Conservation (phyloP, 2,329 filamentous ascomycete genomes). For the Fusarium haematococcum region DNA sequence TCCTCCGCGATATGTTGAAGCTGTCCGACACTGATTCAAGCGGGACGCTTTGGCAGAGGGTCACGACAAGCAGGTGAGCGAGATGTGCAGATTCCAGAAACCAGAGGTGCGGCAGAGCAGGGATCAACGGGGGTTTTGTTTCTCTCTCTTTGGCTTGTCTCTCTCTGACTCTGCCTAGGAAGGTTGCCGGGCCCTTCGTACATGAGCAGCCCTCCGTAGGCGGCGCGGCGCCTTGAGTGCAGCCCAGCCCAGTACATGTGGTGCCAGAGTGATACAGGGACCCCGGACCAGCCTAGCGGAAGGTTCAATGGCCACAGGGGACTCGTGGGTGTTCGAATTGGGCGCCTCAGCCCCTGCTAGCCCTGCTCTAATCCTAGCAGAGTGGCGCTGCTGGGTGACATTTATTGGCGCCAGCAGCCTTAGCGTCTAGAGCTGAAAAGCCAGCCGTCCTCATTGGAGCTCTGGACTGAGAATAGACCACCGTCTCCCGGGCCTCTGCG, state of each 20-base stretch:
- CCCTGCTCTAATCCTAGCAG: slow-evolving; percentile 3
- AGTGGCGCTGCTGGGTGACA: slow-evolving; percentile 11
- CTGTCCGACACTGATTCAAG: slow-evolving; percentile 15
- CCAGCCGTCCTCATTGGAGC: slow-evolving; percentile 8
- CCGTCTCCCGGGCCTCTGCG: slow-evolving; percentile 8
- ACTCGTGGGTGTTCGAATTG: slow-evolving; percentile 14
- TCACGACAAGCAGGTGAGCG: slow-evolving; percentile 2
- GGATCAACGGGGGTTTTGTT: slow-evolving; percentile 35
- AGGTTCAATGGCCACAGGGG: slow-evolving; percentile 29
- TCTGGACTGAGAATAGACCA: slow-evolving; percentile 15
- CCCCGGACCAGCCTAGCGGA: slow-evolving; percentile 12
- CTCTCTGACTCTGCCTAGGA: slow-evolving; percentile 10
- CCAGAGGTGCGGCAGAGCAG: slow-evolving; percentile 1
- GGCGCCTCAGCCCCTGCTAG: slow-evolving; percentile 18
- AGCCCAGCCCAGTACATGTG: neutral
- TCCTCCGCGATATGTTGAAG: slow-evolving; percentile 15
- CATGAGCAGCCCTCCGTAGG: slow-evolving; percentile 1
- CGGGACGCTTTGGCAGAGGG: slow-evolving; percentile 1
- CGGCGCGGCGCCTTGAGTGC: neutral
- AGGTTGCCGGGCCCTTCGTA: slow-evolving; percentile 13
- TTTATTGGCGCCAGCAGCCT: slow-evolving; percentile 27
- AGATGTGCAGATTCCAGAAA: neutral
- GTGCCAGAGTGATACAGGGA: slow-evolving; percentile 13
- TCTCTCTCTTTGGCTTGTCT: slow-evolving; percentile 13
- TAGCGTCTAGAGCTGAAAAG: slow-evolving; percentile 40